Conservation (phyloP, 2,329 filamentous ascomycete genomes). For the Aspergillus arachidicola region DNA sequence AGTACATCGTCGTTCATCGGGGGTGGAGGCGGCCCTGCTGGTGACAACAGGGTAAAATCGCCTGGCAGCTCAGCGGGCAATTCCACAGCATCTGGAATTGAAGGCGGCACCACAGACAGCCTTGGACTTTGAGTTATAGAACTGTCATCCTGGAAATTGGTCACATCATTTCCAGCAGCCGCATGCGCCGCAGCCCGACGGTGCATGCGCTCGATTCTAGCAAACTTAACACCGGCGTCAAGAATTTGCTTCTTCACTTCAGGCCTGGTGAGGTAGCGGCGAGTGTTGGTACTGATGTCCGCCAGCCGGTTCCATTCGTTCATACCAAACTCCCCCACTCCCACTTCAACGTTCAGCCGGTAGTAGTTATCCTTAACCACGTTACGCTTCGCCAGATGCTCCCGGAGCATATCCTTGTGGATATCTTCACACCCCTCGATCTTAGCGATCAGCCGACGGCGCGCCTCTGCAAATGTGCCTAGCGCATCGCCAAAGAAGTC, state of each 20-base stretch:
- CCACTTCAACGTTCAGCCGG: constrained; percentile 93
- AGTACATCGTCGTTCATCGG: constrained; percentile 34
- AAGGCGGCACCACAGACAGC: constrained; percentile 40
- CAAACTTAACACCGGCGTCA: constrained; percentile 76
- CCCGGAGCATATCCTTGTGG: constrained; percentile 81
- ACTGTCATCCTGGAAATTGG: constrained; percentile 35
- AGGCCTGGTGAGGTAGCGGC: constrained; percentile 74
- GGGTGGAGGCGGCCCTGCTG: constrained; percentile 19
- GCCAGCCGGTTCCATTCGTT: constrained; percentile 96
- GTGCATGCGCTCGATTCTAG: constrained; percentile 79
- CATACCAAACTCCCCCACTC: constrained; percentile 96
- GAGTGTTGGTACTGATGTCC: constrained; percentile 91
- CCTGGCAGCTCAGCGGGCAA: constrained; percentile 57
- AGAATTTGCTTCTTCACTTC: constrained; percentile 77
- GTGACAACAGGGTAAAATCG: constrained; percentile 35
- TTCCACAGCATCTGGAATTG: constrained; percentile 57
- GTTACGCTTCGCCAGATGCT: constrained; percentile 73
- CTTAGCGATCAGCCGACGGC: constrained; percentile 80
- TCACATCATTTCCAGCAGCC: constrained; percentile 35
- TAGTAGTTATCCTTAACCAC: constrained; percentile 92
- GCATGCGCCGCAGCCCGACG: constrained; percentile 61
- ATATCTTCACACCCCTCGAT: constrained; percentile 94
- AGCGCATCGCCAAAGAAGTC: constrained; percentile 72
- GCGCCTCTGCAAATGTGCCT: constrained; percentile 88
- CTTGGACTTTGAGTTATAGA: constrained; percentile 25